Conservation (phyloP, 805 yeast genomes). For the Saturnispora mendoncae region DNA sequence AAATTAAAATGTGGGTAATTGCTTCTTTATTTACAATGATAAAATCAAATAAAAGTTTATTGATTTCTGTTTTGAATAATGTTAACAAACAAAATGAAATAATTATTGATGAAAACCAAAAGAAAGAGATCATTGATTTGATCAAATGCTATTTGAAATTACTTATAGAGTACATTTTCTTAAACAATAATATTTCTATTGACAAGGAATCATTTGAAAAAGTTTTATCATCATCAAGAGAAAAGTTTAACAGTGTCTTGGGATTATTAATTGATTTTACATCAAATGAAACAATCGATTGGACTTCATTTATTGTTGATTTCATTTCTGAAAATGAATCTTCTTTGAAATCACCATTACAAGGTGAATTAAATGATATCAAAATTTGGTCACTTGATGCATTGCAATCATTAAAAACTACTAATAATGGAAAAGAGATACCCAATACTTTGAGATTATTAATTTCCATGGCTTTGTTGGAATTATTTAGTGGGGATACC, state of each 20-base stretch:
- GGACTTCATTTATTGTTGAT: constrained; percentile 14
- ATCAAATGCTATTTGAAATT: constrained; percentile 15
- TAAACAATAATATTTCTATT: constrained; percentile 1
- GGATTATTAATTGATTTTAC: constrained; percentile 27
- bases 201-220: constrained; percentile 13
- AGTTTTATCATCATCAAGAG: constrained; percentile 32
- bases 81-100: neutral
- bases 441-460: constrained; percentile 59
- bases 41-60: constrained; percentile 12
- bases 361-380: constrained; percentile 47
- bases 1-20: constrained; percentile 10
- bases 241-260: constrained; percentile 60
- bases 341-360: constrained; percentile 1
- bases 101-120: neutral
- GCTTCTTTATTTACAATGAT: constrained; percentile 11
- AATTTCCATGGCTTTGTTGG: constrained; percentile 67
- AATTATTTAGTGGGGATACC: constrained; percentile 65
- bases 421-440: constrained; percentile 22
- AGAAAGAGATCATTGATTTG: constrained; percentile 8
- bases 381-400: constrained; percentile 18
- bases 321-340: constrained; percentile 36
- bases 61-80: constrained; percentile 1
- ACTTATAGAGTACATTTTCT: constrained; percentile 22
- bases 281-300: constrained; percentile 3
- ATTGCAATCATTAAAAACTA: constrained; percentile 29